A percentile compares a stretch with the other conserved stretches of the same genome.
phyloP scores from a whole-genome alignment of 352 stramenopile species.

The Phytophthora lateralis region DNA sequence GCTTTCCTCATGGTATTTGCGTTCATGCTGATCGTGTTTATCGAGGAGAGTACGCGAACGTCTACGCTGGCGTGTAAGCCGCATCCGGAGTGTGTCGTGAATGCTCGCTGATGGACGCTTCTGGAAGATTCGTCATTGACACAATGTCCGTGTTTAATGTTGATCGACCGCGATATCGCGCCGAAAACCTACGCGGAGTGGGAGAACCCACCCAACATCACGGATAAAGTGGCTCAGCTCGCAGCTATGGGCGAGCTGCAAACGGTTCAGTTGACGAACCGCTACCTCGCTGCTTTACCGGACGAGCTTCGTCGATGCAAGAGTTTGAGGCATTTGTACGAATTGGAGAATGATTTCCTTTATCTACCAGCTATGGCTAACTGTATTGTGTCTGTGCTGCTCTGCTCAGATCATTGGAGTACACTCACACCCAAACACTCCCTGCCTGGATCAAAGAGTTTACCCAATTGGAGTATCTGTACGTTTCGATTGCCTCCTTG shows the following conservation, averaged over 20 bases:
- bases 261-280: constrained; percentile 36
- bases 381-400: constrained; percentile 29
- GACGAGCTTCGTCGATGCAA: constrained; percentile 20
- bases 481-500: not conserved
- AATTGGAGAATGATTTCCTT: not conserved
- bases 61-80: constrained; percentile 9
- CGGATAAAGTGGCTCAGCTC: constrained; percentile 29
- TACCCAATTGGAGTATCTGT: constrained; percentile 40
- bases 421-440: constrained; percentile 34
- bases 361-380: not conserved
- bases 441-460: constrained; percentile 39
- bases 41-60: constrained; percentile 14
- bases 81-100: constrained; percentile 27
- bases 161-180: constrained; percentile 32
- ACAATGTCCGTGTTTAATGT: constrained; percentile 43
- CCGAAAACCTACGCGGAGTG: constrained; percentile 30
- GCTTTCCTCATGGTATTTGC: constrained; percentile 21
- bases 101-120: constrained; percentile 31
- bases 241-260: constrained; percentile 23
- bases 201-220: constrained; percentile 27
- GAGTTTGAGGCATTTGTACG: constrained; percentile 4
- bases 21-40: constrained; percentile 11
- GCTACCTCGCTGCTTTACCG: constrained; percentile 22
- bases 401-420: constrained; percentile 36
- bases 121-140: constrained; percentile 4